A percentile compares a stretch with the other conserved stretches of the same genome.
Conservation (phyloP, 169 alveolate genomes). For the Plasmodium vivax region DNA sequence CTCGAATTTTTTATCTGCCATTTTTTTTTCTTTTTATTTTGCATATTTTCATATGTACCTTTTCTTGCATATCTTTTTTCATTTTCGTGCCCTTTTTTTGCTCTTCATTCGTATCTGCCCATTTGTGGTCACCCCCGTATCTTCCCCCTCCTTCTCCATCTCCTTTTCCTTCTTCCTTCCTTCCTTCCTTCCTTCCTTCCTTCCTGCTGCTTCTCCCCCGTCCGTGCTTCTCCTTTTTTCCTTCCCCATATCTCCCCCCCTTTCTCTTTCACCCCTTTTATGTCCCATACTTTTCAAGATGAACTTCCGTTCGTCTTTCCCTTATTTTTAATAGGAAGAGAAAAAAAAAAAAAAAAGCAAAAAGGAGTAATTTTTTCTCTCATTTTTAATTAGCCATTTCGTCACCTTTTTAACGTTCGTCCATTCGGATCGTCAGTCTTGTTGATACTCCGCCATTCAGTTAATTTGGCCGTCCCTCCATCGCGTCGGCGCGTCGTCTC, state of each 20-base stretch:
- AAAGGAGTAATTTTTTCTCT: neutral
- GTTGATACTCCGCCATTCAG: neutral
- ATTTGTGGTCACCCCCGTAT: neutral
- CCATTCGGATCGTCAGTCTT: neutral
- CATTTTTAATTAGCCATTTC: neutral
- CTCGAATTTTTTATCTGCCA: neutral
- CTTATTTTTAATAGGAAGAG: neutral
- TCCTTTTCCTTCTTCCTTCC: neutral
- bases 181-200: neutral
- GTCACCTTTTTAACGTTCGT: neutral
- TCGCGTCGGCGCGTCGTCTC: neutral
- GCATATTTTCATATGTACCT: neutral
- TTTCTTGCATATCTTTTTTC: neutral
- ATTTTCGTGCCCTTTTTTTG: neutral
- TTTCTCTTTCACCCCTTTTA: neutral
- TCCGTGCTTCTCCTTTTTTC: neutral
- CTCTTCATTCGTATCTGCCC: neutral
- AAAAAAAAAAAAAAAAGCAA: neutral
- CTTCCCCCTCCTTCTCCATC: neutral
- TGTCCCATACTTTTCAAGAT: neutral
- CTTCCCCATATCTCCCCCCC: neutral
- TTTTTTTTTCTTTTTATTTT: neutral
- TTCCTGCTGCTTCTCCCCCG: neutral
- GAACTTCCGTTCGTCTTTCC: neutral
- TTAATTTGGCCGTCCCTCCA: neutral